Evolutionary conservation across 2,329 filamentous ascomycete genomes (phyloP).

Genomic region (Fusarium denticulatum): DNA sequence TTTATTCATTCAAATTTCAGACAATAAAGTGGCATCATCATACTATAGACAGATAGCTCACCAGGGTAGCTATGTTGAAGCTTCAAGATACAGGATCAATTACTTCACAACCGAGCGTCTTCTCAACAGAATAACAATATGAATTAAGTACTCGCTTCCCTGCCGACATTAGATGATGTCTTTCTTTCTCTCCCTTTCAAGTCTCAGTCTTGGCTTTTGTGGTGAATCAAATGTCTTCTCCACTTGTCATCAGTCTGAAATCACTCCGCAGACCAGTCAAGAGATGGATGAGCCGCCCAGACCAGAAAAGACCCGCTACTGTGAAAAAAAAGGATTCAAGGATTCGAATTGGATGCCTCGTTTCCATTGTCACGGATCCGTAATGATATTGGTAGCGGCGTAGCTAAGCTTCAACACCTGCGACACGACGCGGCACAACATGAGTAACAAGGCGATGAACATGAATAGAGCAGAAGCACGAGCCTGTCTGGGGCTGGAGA

Average conservation of each 20-base stretch:
- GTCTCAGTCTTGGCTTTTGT: slow-evolving; percentile 20
- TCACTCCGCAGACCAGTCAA: slow-evolving; percentile 1
- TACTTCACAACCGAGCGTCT: slow-evolving; percentile 15
- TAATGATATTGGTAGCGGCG: slow-evolving; percentile 15
- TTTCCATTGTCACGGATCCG: slow-evolving; percentile 30
- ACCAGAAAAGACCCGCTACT: slow-evolving; percentile 26
- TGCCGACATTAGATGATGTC: slow-evolving; percentile 29
- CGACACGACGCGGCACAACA: slow-evolving; percentile 7
- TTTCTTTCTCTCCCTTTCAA: slow-evolving; percentile 9
- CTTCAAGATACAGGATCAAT: neutral
- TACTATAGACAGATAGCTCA: neutral
- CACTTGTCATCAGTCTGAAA: slow-evolving; percentile 29
- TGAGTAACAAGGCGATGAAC: slow-evolving; percentile 11
- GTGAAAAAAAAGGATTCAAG: neutral
- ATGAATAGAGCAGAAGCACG: slow-evolving; percentile 19
- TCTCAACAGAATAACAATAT: slow-evolving; percentile 15
- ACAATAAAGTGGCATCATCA: slow-evolving; percentile 14
- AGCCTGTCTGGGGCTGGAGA: slow-evolving; percentile 18
- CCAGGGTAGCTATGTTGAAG: neutral
- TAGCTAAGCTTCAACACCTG: slow-evolving; percentile 8
- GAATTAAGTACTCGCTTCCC: slow-evolving; percentile 20
- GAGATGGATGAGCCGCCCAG: slow-evolving; percentile 21
- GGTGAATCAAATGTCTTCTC: slow-evolving; percentile 9
- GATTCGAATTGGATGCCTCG: slow-evolving; percentile 18
- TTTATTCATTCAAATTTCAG: slow-evolving; percentile 5